phyloP scores from a whole-genome alignment of 208 protist genomes.

The Strigomonas galati region DNA sequence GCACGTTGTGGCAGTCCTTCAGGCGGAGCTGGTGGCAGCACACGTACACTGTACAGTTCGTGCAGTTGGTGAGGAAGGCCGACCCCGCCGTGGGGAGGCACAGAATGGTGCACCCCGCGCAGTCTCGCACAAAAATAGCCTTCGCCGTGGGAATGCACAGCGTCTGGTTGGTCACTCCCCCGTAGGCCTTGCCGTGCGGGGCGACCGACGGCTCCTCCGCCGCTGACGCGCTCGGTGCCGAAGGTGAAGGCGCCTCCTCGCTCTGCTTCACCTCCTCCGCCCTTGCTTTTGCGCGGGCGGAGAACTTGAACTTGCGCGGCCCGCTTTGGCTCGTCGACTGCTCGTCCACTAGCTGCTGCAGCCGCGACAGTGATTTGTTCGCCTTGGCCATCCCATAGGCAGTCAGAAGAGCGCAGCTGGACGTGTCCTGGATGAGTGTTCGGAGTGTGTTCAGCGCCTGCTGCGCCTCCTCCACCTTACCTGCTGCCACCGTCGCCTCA shows the following conservation, averaged over 20 bases:
- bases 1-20: conserved; percentile 59
- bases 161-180: too few relatives aligned
- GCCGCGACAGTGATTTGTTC: conserved; percentile 56
- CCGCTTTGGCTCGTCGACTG: neutral
- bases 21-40: conserved; percentile 84
- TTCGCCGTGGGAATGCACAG: conserved; percentile 5
- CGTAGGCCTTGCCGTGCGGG: neutral
- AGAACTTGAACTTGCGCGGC: conserved; percentile 61
- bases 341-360: conserved; percentile 60
- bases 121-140: conserved; percentile 11
- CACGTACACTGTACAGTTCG: conserved; percentile 64
- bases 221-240: neutral
- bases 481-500: conserved; percentile 17
- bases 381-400: conserved; percentile 75
- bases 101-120: conserved; percentile 37
- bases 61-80: conserved; percentile 71
- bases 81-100: conserved; percentile 70
- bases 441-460: conserved; percentile 38
- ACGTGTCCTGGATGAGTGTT: conserved; percentile 53
- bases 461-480: conserved; percentile 38
- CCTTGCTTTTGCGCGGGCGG: conserved; percentile 27
- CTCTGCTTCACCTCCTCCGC: conserved; percentile 4
- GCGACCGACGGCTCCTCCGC: neutral
- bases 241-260: neutral
- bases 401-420: conserved; percentile 51